These are phyloP conservation scores for Rhododendron vialii DNA, from an alignment of 148 eudicot species.

Conservation along the genomic window DNA sequence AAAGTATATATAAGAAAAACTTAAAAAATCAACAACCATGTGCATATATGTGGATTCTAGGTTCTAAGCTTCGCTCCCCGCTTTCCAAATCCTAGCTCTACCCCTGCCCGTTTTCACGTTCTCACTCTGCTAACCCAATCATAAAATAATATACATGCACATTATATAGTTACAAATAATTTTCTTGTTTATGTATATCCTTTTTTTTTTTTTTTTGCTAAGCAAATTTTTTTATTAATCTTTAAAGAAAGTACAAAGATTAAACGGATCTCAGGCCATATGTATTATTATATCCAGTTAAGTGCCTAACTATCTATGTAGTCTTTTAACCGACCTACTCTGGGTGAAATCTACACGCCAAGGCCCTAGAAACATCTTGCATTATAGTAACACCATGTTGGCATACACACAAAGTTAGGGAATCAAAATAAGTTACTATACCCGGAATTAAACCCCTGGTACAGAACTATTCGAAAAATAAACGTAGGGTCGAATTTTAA, in stretches of 20 bases:
- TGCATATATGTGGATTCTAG: neutral
- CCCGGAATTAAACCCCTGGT: neutral
- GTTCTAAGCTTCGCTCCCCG: neutral
- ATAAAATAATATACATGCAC: too few species aligned
- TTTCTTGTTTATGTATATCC: neutral
- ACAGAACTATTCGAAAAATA: too few species aligned
- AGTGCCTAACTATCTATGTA: neutral
- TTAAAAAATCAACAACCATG: too few species aligned
- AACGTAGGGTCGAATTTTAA: neutral
- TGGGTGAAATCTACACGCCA: slow-evolving; percentile 20
- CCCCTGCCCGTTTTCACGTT: neutral
- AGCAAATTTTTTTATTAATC: too few species aligned
- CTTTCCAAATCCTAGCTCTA: too few species aligned
- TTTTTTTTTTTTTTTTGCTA: neutral
- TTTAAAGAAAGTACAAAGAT: too few species aligned
- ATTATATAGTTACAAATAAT: neutral
- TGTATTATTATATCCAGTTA: neutral
- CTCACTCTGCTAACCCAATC: neutral
- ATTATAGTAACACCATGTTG: neutral
- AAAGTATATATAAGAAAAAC: too few species aligned
- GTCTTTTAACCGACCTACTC: neutral
- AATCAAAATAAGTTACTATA: neutral
- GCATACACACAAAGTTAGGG: neutral
- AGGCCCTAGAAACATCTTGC: neutral
- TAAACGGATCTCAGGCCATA: too few species aligned